Evolutionary conservation across 805 yeast genomes (phyloP), one percentile per base, ranked within the genome.

Genomic region (Wickerhamiella parazyma): DNA sequence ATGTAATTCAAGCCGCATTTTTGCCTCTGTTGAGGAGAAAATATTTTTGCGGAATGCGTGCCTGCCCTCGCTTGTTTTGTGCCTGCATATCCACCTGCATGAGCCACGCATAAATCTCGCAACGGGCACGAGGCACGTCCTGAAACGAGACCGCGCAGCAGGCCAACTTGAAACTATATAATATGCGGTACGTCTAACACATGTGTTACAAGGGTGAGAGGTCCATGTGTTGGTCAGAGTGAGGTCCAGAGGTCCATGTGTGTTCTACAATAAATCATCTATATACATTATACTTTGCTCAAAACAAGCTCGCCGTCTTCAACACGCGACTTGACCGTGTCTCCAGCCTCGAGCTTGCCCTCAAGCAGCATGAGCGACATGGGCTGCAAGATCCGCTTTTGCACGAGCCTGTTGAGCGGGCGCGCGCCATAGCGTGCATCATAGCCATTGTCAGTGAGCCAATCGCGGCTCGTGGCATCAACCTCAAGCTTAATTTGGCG

Each of bases 341-440:
- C 82, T 36, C 71, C 75, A 38, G 69, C 62, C 48, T 67, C 71
- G 10, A 89, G 69, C 54, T 81, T 81, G 3, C 96, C 96, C 56
- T 76, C 77, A 49, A 91, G 73, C 68, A 91, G 58, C 53, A 71
- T 65, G 55, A 74, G 69, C 2, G 97, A 94, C 73, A 91, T 71
- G 19, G 96, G 94, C 58, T 87, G 87, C 61, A 91, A 68, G n/a
- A 91, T 59, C 49, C 71, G 65, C 66, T 80, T 83, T 60, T 86
- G 94, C 48, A 89, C 76, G 42, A 86, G 71, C 55, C 98, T 74
- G 67, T 91, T 89, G 60, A 91, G 70, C 9, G 98, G 98, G 58
- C 98, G 75, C 0, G 98, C 98, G 53, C 98, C 98, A 57, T 89
- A 91, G 35, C 78, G 62, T 25, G 84, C 82, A 57, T 89, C 96